Evolutionary conservation across 2,329 filamentous ascomycete species (phyloP).

Genomic region (Fonsecaea monophora): DNA sequence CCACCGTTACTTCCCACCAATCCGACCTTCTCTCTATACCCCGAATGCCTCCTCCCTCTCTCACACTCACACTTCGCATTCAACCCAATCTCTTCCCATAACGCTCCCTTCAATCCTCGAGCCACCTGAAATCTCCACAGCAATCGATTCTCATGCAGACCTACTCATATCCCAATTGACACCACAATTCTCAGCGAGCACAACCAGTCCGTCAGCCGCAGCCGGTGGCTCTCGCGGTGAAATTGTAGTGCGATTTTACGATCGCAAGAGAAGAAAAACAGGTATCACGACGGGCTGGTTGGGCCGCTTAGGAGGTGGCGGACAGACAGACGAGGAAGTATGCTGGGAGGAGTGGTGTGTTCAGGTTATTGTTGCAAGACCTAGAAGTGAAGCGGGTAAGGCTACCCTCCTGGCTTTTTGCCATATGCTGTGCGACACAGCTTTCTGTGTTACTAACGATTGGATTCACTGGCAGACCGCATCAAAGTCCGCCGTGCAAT

Average conservation of each 20-base stretch:
- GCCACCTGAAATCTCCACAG: conserved; percentile 80
- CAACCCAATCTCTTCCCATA: conserved; percentile 62
- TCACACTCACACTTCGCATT: conserved; percentile 30
- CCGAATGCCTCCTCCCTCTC: conserved; percentile 35
- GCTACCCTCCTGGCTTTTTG: conserved; percentile 6
- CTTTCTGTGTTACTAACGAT: conserved; percentile 11
- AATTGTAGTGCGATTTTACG: conserved; percentile 89
- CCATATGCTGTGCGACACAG: conserved; percentile 13
- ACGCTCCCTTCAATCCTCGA: conserved; percentile 89
- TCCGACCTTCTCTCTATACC: conserved; percentile 75
- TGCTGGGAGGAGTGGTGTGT: conserved; percentile 98
- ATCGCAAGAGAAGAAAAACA: conserved; percentile 83
- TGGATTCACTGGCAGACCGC: conserved; percentile 64
- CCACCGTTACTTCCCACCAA: conserved; percentile 92
- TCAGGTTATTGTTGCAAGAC: conserved; percentile 90
- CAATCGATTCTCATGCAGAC: conserved; percentile 87
- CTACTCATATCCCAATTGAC: conserved; percentile 78
- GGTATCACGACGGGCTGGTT: conserved; percentile 69
- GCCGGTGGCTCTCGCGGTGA: conserved; percentile 72
- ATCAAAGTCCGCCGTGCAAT: conserved; percentile 88
- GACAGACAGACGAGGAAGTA: conserved; percentile 83
- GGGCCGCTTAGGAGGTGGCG: conserved; percentile 38
- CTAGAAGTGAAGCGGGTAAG: conserved; percentile 84
- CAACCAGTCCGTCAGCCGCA: conserved; percentile 45
- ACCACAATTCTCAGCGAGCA: conserved; percentile 58